Conservation (phyloP, 192 early-diverging fungal genomes). For the Coemansia asiatica region DNA sequence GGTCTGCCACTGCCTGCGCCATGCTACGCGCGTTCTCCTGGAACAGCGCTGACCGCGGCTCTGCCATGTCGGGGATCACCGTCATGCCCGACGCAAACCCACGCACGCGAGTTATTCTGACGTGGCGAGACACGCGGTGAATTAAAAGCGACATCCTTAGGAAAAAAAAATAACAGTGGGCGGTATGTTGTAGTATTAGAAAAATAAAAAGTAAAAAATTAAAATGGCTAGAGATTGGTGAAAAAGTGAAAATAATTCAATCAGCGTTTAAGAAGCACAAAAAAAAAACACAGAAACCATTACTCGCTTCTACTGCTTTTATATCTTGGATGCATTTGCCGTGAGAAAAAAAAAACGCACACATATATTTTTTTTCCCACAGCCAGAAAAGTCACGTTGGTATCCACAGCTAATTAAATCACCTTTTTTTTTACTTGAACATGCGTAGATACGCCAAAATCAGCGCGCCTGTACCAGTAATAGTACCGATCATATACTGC, state of each 20-base stretch:
- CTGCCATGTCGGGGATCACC: constrained; percentile 32
- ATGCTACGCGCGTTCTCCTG: constrained; percentile 43
- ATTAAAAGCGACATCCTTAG: background rate
- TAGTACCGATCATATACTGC: constrained; percentile 81
- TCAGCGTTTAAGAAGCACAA: background rate
- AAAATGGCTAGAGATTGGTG: background rate
- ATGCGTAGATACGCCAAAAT: constrained; percentile 60
- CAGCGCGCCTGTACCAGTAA: constrained; percentile 80
- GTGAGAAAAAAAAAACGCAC: constrained; percentile 11
- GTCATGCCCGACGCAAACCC: constrained; percentile 23
- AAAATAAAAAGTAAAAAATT: background rate
- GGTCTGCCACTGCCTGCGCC: constrained; percentile 28
- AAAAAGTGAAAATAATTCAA: background rate
- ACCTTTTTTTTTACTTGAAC: constrained; percentile 39
- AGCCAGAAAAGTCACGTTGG: background rate
- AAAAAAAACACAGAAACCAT: background rate
- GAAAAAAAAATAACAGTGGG: background rate
- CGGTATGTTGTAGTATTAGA: background rate
- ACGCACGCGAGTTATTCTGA: background rate
- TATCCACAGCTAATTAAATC: background rate
- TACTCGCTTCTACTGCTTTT: too few relatives aligned
- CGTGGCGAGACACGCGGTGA: background rate
- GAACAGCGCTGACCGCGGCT: constrained; percentile 35
- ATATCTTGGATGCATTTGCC: too few relatives aligned
- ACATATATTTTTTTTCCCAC: background rate